Conservation (phyloP, 1,284 basidiomycete genomes). For the Ustilago crameri region DNA sequence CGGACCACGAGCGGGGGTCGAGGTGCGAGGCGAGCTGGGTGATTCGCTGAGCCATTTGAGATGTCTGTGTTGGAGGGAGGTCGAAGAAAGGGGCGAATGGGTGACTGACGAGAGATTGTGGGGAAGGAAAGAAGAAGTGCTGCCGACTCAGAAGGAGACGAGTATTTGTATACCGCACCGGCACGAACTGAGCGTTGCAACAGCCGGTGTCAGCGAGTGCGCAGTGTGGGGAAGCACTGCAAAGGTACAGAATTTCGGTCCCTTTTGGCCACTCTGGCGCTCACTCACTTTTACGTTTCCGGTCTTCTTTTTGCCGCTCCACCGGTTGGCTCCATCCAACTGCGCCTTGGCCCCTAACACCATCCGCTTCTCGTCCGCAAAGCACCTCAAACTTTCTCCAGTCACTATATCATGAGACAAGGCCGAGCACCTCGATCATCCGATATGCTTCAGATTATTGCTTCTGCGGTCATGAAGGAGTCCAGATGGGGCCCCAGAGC, state of each 20-base stretch:
- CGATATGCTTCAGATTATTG: no score
- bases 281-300: background rate
- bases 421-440: no score
- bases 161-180: conserved; percentile 10
- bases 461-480: no score
- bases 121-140: background rate
- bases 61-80: background rate
- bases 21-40: conserved; percentile 60
- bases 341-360: background rate
- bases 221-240: conserved; percentile 18
- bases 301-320: conserved; percentile 20
- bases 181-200: background rate
- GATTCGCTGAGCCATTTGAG: conserved; percentile 53
- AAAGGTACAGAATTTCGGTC: background rate
- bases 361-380: background rate
- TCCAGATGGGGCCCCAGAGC: conserved; percentile 10
- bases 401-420: no score
- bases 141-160: background rate
- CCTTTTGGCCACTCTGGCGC: conserved; percentile 5
- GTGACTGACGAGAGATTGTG: background rate
- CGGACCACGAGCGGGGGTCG: conserved; percentile 60
- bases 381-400: no score
- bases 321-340: conserved; percentile 7
- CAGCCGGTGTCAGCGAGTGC: background rate
- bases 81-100: background rate